Base-by-base conservation (phyloP, 2,329 filamentous ascomycete genomes). In the Cytospora mali region DNA sequence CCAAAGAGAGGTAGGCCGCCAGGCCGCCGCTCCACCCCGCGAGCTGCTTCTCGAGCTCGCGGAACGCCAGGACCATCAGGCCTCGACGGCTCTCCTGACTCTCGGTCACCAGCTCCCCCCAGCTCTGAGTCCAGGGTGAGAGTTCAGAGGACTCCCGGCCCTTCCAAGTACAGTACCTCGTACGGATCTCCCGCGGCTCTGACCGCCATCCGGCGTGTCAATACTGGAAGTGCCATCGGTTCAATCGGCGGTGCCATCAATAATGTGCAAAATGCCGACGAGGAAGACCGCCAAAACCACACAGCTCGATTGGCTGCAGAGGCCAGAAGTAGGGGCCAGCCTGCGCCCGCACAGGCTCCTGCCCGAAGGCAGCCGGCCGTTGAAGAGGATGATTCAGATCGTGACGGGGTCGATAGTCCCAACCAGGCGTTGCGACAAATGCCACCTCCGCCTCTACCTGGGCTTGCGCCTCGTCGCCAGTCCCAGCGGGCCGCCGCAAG, bases 161-260 rank as follows among this genome's bases (percentile, higher is more conserved):
- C 67, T 0, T 52, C 68, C 56, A 73, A 68, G 56, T 68, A 70
- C 64, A 73, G 70, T 65, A 69, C 66, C 10, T 69, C 70, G 0
- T 73, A 73, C 46, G 71, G 71, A 50, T 71, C 71, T 6, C 64
- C 70, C 23, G 61, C 70, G 25, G 29, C 29, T 9, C 10, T 49
- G 9, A 23, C 28, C 14, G 18, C 31, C 10, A 16, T 39, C 14
- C 63, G 56, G 46, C 46, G 49, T 18, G 14, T 55, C 29, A 27
- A 31, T 16, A 33, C 50, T 9, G 52, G 35, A 18, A 50, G 18
- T 33, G 63, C 60, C 6, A 13, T 52, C 21, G 28, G 48, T 25
- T 55, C 60, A 18, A 29, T 62, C 6, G 39, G 48, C 31, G 23
- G 28, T 6, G 59, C 31, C 42, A 29, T 61, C 2, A 33, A 56